A percentile compares a stretch with the other conserved stretches of the same genome.
These are phyloP conservation scores for Komagataella pastoris DNA, from an alignment of 805 yeast species.

Conservation along the genomic window DNA sequence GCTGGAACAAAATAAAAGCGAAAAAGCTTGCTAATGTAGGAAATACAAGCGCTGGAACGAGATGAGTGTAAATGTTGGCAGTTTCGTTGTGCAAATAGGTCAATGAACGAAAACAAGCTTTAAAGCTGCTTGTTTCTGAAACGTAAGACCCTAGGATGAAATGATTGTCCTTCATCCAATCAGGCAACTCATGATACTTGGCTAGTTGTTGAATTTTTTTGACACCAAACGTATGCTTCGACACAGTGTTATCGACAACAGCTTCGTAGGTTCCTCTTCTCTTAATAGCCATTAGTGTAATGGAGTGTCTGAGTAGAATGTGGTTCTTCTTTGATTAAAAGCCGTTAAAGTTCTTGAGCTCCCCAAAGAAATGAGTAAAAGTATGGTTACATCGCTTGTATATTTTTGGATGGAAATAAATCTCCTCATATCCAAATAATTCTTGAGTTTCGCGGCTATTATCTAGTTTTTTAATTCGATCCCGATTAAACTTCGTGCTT, in stretches of 20 bases:
- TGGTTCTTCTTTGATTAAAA: not conserved
- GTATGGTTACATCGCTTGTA: no score
- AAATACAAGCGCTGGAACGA: slow-evolving; percentile 27
- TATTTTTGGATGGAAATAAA: no score
- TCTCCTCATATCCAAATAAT: no score
- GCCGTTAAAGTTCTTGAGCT: not conserved
- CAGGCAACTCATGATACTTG: slow-evolving; percentile 29
- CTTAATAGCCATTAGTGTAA: not conserved
- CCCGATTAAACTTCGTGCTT: no score
- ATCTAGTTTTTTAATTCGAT: no score
- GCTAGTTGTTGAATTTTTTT: slow-evolving; percentile 5
- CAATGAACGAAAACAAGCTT: slow-evolving; percentile 25
- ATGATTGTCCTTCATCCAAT: slow-evolving; percentile 47
- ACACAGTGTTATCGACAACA: not conserved
- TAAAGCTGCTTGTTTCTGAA: slow-evolving; percentile 26
- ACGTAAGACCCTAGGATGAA: slow-evolving; percentile 38
- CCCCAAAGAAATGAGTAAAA: no score
- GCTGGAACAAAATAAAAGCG: slow-evolving; percentile 9
- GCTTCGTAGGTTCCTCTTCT: not conserved
- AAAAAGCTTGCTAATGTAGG: slow-evolving; percentile 6
- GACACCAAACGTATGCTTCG: not conserved
- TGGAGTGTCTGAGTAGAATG: not conserved
- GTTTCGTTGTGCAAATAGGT: slow-evolving; percentile 38
- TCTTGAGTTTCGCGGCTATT: no score
- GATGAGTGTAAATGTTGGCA: slow-evolving; percentile 36